Evolutionary conservation across 257 asterid genomes (phyloP), one percentile per base, ranked within the genome.

Genomic region (Solanum boliviense): DNA sequence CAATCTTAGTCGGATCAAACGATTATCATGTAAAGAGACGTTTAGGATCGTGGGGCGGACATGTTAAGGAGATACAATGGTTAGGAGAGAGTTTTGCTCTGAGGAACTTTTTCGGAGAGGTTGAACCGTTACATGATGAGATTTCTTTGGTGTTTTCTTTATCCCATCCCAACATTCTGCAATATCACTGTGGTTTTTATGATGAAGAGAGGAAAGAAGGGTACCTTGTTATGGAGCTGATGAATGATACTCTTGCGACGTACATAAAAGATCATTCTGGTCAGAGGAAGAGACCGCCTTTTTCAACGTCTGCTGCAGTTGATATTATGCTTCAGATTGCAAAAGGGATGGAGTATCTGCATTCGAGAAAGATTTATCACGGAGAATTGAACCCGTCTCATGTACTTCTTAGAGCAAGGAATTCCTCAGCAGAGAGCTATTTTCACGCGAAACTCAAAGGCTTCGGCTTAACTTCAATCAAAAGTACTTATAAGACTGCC

Each of bases 181-280:
- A 94, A 32, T 85, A 94, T 81, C 91, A 86, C 9, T 95, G 98
- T 78, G 97, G 95, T 2, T 96, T 96, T 83, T 92, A 93, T 78
- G 99, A 96, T 21, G 99, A 95, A 81, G 95, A 92, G n/a, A 91
- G 95, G 88, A 96, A 94, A 88, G 99, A 96, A 58, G 98, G 99
- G 9, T 93, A 91, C 87, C 93, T 96, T 12, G 94, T 96, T 1
- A 95, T 94, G 98, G 99, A 96, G 93, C 95, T 95, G 7, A 94
- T 94, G 98, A 92, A 88, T 60, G 94, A 94, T 89, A 94, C 94
- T 89, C 95, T 96, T 15, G 91, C 90, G 23, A 89, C 92, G 38
- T 87, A 88, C 89, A 91, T 96, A 27, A 94, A 93, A 84, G 99
- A 95, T 72, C 94, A 94, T 67, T 91, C 90, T 0, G 94, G 96